Evolutionary conservation across 768 basidiomycete genomes (phyloP).

Genomic region (Psilocybe cubensis): DNA sequence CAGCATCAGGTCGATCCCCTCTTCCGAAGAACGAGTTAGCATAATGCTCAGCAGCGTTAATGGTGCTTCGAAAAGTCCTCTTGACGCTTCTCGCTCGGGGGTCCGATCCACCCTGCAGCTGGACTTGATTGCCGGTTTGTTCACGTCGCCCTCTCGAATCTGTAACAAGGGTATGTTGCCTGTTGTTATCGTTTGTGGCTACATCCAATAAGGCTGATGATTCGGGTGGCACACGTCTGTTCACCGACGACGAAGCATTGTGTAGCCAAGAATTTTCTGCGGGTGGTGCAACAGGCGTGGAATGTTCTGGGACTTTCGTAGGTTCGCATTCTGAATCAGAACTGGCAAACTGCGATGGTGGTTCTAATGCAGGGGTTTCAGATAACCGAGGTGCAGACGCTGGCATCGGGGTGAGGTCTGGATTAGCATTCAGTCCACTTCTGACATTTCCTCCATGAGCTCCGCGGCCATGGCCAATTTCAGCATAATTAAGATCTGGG

Average conservation of each 20-base stretch:
- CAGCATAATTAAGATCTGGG: constrained; percentile 75
- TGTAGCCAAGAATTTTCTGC: constrained; percentile 15
- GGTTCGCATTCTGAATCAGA: constrained; percentile 23
- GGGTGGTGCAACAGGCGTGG: constrained; percentile 8
- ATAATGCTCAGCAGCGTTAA: constrained; percentile 73
- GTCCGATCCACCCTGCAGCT: constrained; percentile 22
- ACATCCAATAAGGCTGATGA: constrained; percentile 17
- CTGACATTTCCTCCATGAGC: constrained; percentile 29
- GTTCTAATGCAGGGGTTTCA: constrained; percentile 14
- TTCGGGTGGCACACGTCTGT: background rate
- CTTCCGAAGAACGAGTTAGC: constrained; percentile 71
- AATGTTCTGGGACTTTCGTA: constrained; percentile 6
- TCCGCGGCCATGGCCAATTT: constrained; percentile 77
- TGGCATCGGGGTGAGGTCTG: constrained; percentile 23
- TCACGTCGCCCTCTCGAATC: constrained; percentile 23
- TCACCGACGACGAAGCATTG: background rate
- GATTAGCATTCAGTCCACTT: constrained; percentile 10
- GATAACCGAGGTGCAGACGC: constrained; percentile 13
- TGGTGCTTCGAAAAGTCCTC: constrained; percentile 66
- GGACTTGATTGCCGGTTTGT: constrained; percentile 5
- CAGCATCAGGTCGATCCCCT: constrained; percentile 25
- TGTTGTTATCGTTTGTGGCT: constrained; percentile 41
- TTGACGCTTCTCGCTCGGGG: constrained; percentile 57
- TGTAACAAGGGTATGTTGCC: constrained; percentile 28
- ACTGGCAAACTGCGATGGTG: constrained; percentile 16